phyloP scores from a whole-genome alignment of 148 eudicot genomes.

The Polygonum maritimum region DNA sequence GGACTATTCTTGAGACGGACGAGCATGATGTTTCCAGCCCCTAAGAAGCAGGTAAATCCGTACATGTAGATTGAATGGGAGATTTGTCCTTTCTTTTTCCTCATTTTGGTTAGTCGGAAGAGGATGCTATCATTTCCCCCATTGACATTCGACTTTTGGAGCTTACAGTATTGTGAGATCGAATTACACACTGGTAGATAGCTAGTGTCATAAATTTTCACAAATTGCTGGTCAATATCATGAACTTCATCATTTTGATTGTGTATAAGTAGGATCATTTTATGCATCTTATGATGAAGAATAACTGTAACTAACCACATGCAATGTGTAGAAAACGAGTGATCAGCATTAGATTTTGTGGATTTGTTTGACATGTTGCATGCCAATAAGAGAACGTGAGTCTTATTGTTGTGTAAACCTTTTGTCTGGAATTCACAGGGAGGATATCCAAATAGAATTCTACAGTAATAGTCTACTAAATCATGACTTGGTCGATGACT shows the following conservation, averaged over 20 bases:
- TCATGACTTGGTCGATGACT: too few species aligned
- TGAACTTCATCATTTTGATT: neutral
- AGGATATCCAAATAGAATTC: too few species aligned
- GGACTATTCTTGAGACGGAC: neutral
- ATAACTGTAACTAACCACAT: constrained; percentile 2
- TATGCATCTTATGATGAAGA: neutral
- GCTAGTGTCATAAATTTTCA: neutral
- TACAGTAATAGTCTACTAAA: too few species aligned
- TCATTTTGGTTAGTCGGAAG: neutral
- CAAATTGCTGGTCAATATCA: neutral
- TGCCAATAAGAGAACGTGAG: neutral
- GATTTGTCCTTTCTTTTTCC: neutral
- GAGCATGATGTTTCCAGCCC: constrained; percentile 6
- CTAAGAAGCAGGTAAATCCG: constrained; percentile 7
- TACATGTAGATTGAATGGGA: neutral
- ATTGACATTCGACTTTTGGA: neutral
- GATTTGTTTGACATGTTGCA: neutral
- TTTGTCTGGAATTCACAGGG: neutral
- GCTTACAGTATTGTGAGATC: neutral
- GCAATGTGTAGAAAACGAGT: neutral
- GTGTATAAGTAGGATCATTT: neutral
- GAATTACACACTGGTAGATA: neutral
- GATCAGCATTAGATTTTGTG: neutral
- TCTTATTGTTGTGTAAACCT: neutral
- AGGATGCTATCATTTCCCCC: neutral